Conservation (phyloP, 176 grass and related monocot species). For the Oryza brachyantha region DNA sequence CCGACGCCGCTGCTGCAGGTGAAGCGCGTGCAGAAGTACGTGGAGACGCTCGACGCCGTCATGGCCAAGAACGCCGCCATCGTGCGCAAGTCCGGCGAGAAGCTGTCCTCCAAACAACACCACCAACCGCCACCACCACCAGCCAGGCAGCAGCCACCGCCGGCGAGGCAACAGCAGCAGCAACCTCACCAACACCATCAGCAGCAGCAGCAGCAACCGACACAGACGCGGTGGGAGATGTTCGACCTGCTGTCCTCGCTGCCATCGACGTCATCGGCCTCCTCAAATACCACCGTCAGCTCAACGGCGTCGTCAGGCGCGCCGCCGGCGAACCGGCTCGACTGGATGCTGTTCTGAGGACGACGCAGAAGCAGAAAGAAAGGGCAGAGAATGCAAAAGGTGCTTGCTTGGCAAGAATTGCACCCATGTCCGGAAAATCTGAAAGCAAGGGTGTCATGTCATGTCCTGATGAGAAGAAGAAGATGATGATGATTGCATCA, state of each 20-base stretch:
- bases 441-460: neutral
- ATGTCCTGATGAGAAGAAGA: slow-evolving; percentile 4
- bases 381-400: neutral
- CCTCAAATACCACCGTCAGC: slow-evolving; percentile 58
- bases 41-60: slow-evolving; percentile 81
- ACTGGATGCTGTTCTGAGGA: slow-evolving; percentile 77
- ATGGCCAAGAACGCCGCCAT: slow-evolving; percentile 61
- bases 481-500: slow-evolving; percentile 26
- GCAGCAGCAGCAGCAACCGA: slow-evolving; percentile 25
- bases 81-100: slow-evolving; percentile 27
- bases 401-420: slow-evolving; percentile 52
- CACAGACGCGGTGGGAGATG: slow-evolving; percentile 65
- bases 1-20: slow-evolving; percentile 59
- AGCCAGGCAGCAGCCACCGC: neutral
- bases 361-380: neutral
- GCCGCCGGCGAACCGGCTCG: slow-evolving; percentile 44
- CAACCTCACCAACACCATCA: slow-evolving; percentile 9
- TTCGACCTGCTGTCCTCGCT: slow-evolving; percentile 79
- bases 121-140: neutral
- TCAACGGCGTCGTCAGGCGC: slow-evolving; percentile 52
- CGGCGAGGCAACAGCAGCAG: slow-evolving; percentile 11
- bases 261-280: slow-evolving; percentile 57
- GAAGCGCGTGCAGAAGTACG: slow-evolving; percentile 91
- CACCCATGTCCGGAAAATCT: slow-evolving; percentile 29
- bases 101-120: slow-evolving; percentile 27